Evolutionary conservation across 352 stramenopile species (phyloP), one percentile per base, ranked within the genome.

Genomic region (Phytophthora lateralis): DNA sequence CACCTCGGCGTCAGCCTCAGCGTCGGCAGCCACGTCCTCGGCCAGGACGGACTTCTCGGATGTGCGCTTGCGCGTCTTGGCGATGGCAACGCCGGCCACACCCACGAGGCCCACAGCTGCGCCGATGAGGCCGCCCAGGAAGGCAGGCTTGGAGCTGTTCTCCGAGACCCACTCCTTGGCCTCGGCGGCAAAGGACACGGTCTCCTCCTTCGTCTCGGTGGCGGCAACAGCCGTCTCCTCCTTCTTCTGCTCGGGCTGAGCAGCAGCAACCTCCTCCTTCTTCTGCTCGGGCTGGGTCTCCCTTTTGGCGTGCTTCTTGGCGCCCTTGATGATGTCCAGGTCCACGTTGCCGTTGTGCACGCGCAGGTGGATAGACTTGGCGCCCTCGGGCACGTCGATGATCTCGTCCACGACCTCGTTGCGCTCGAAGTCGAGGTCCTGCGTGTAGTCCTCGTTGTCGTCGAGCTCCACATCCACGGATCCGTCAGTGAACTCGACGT

Each of bases 341-440:
- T 87, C 65, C 30, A 85, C 71, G 35, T 81, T 64, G 39, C 72
- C 77, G 38, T 76, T 66, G 61, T 80, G 69, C 38, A 87, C 62
- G 9, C 75, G 77, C 34, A 87, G 63, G 30, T 60, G 77, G 29
- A 84, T 69, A 29, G 66, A 73, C 63, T 81, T 80, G 52, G 68
- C 78, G 4, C 71, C 73, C 24, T 63, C 43, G 4, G 73, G 75
- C 24, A 85, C 55, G n/a, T 87, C 78, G 30, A 87, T 83, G 41
- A 66, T 39, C 59, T 85, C 67, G 21, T 83, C 71, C 15, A 83
- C 50, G 7, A 66, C 42, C 44, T 83, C 66, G 47, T 78, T 49
- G 3, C 69, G 52, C 6, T 68, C 54, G 15, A 83, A 69, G 24
- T 85, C 75, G n/a, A 87, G 56, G 20, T 78, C 75, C 71, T 81